Conservation (phyloP, 495 filamentous ascomycete genomes). For the Pyronema omphalodes region DNA sequence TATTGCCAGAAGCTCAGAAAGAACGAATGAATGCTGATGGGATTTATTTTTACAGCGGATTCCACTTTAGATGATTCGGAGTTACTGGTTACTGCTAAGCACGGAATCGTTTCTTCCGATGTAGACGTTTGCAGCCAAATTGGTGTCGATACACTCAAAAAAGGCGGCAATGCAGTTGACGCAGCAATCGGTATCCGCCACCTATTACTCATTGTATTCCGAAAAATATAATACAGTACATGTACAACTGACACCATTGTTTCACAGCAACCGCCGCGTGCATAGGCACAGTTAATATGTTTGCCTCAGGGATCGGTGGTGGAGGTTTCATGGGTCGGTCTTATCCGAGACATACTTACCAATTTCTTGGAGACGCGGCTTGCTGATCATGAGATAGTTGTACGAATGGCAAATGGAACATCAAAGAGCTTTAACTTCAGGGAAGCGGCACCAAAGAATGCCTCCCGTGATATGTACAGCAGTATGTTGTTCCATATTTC, state of each 20-base stretch:
- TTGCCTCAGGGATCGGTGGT: constrained; percentile 20
- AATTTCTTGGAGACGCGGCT: not conserved
- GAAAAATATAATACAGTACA: not conserved
- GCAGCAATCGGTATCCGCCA: constrained; percentile 16
- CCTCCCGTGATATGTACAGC: constrained; percentile 20
- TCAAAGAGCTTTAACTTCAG: constrained; percentile 23
- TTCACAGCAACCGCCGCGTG: constrained; percentile 15
- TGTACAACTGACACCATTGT: no score
- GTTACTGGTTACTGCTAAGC: constrained; percentile 12
- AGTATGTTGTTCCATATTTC: constrained; percentile 7
- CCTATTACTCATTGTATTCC: not conserved
- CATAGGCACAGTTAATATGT: constrained; percentile 21
- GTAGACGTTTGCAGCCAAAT: constrained; percentile 19
- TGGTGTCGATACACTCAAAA: constrained; percentile 19
- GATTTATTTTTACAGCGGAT: not conserved
- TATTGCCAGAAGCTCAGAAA: not conserved
- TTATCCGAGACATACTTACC: not conserved
- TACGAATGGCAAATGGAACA: constrained; percentile 12
- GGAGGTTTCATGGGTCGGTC: constrained; percentile 17
- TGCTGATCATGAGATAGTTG: not conserved
- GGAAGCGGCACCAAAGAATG: constrained; percentile 16
- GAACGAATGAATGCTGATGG: not conserved
- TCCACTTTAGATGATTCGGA: constrained; percentile 1
- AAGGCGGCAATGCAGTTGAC: constrained; percentile 22
- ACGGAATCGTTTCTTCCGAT: constrained; percentile 21